Evolutionary conservation across 805 yeast genomes (phyloP), one percentile per base, ranked within the genome.

Genomic region (Starmera quercuum): DNA sequence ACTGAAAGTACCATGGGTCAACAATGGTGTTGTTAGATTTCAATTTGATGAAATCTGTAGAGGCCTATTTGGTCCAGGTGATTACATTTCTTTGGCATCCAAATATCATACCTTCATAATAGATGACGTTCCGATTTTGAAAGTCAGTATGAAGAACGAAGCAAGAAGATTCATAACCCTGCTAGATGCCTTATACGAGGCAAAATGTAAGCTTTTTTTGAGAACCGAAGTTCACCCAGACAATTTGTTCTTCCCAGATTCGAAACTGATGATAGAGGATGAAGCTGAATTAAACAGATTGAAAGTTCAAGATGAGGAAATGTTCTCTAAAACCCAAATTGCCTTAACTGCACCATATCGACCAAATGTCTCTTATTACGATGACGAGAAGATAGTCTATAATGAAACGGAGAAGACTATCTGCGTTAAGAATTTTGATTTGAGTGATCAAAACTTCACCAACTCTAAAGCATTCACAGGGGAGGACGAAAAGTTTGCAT

Each of bases 401-500:
- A 37, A 40, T 12, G 53, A 53, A 27, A 47, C 48, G n/a, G 33
- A 29, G 23, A 39, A 25, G 9, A 36, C 31, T 2, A 20, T n/a
- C 13, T 10, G 20, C 2, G 36, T 32, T 7, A 45, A 43, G 14
- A 35, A 26, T 14, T 32, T 45, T 29, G 45, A 44, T 22, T 31
- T 47, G 7, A 34, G 53, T 25, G 38, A 44, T 18, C 56, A 56
- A 9, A 62, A 74, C 44, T 75, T 64, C 43, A 61, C 68, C 11
- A 64, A 75, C 33, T 51, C 67, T 14, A 59, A 63, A 9, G 74
- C 76, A 8, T 81, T 80, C 45, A 80, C 86, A 0, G 88, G 88
- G 17, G 85, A 81, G 45, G 88, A 80, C 54, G 88, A 81, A 49
- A 68, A 68, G 56, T 80, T 80, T 56, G 86, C 88, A 4, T 80